Conservation (phyloP, 768 basidiomycete genomes). For the Galerina sulciceps region DNA sequence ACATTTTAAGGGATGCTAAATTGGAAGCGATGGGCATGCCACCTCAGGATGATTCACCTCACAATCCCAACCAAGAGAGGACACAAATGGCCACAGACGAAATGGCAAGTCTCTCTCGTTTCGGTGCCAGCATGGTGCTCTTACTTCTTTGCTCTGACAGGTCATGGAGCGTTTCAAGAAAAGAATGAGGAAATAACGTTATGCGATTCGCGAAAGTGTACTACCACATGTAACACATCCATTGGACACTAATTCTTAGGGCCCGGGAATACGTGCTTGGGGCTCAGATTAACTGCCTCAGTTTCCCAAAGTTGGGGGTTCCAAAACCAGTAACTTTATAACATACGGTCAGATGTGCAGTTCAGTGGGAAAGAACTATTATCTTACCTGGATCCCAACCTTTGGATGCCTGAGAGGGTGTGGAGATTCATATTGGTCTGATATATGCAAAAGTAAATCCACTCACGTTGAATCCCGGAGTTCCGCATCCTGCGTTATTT, state of each 20-base stretch:
- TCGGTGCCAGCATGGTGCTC: neutral
- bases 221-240: conserved; percentile 19
- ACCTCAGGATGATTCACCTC: conserved; percentile 54
- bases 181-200: conserved; percentile 75
- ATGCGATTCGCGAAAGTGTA: conserved; percentile 12
- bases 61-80: conserved; percentile 55
- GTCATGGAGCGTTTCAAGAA: conserved; percentile 99
- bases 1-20: conserved; percentile 87
- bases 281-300: conserved; percentile 33
- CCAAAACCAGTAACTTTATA: conserved; percentile 53
- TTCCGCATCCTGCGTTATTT: conserved; percentile 59
- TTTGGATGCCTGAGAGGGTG: conserved; percentile 36
- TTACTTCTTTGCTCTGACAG: conserved; percentile 35
- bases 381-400: conserved; percentile 66
- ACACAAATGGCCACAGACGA: conserved; percentile 92
- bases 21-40: conserved; percentile 83
- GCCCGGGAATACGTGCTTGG: conserved; percentile 4
- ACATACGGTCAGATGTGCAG: neutral
- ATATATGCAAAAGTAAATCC: neutral
- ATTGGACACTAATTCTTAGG: conserved; percentile 14
- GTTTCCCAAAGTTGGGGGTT: conserved; percentile 56
- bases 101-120: conserved; percentile 52
- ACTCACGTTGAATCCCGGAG: conserved; percentile 62
- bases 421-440: conserved; percentile 3
- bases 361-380: neutral